Evolutionary conservation across 2,329 filamentous ascomycete genomes (phyloP), one percentile per base, ranked within the genome.

Genomic region (Geosmithia morbida): DNA sequence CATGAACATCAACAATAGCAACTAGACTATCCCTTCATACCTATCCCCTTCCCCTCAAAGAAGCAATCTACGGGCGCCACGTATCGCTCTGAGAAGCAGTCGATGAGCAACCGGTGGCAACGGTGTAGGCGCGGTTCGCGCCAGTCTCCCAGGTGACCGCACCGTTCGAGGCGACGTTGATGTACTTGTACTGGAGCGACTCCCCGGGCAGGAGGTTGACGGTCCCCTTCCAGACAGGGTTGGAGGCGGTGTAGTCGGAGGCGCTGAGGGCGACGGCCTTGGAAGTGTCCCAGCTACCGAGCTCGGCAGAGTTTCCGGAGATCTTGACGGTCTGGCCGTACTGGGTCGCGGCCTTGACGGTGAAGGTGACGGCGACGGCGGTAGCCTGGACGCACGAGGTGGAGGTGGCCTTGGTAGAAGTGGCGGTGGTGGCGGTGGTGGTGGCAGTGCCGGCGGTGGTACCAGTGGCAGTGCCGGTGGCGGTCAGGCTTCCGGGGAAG

Each of bases 321-420:
- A 88, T 60, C 59, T 79, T 83, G 56, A 88, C 70, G 8, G 71
- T 78, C 59, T 87, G 70, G 3, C 83, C 83, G 45, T 60, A 77
- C 2, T 56, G 57, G 0, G 83, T 87, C 1, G 64, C 68, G 18
- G 72, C 77, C 1, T 68, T 56, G 51, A 73, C 76, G 44, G 77
- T 66, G 62, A 87, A 86, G 0, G 77, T 77, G 7, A 87, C 75
- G 0, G 74, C 66, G 7, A 83, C 71, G 0, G 69, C 61, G 0
- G 68, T 63, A 1, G 65, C 22, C 22, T 26, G 22, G 8, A 5
- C 22, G 22, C 4, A 26, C 4, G 22, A 26, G 22, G 22, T 5
- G 58, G 53, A 6, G 55, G 57, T 26, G 60, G 55, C 2, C 46
- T n/a, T n/a, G n/a, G n/a, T n/a, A n/a, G n/a, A n/a, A n/a, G 83